phyloP scores from a whole-genome alignment of 306 rosid species.

The Parietaria judaica region DNA sequence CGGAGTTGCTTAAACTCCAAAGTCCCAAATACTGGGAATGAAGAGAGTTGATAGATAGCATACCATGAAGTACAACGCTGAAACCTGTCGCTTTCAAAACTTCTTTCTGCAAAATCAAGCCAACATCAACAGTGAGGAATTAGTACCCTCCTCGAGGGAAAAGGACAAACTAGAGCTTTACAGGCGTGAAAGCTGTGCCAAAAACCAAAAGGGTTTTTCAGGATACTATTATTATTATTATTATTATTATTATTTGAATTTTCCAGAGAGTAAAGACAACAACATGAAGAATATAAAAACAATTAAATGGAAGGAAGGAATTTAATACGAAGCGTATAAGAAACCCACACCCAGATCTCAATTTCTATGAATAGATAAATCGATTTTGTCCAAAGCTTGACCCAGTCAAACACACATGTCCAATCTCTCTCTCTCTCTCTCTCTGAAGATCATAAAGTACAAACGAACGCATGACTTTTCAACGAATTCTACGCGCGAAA shows the following conservation, averaged over 20 bases:
- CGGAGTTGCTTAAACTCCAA: constrained; percentile 26
- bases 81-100: constrained; percentile 80
- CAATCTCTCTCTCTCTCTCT: constrained; percentile 6
- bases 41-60: constrained; percentile 27
- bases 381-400: constrained; percentile 41
- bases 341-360: constrained; percentile 29
- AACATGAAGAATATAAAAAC: constrained; percentile 21
- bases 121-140: constrained; percentile 37
- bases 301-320: constrained; percentile 19
- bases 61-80: constrained; percentile 64
- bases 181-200: constrained; percentile 26
- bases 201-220: constrained; percentile 14
- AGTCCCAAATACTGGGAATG: constrained; percentile 21
- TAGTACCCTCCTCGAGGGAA: constrained; percentile 15
- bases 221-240: constrained; percentile 25
- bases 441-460: constrained; percentile 32
- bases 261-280: constrained; percentile 17
- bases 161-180: constrained; percentile 71
- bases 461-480: constrained; percentile 14
- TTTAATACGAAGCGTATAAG: constrained; percentile 22
- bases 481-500: constrained; percentile 40
- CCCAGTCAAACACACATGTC: constrained; percentile 54
- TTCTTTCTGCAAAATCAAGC: constrained; percentile 53
- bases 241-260: neutral
- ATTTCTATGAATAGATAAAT: constrained; percentile 18